Evolutionary conservation across 805 yeast species (phyloP).

Genomic region (Teunomyces barrocoloradensis): DNA sequence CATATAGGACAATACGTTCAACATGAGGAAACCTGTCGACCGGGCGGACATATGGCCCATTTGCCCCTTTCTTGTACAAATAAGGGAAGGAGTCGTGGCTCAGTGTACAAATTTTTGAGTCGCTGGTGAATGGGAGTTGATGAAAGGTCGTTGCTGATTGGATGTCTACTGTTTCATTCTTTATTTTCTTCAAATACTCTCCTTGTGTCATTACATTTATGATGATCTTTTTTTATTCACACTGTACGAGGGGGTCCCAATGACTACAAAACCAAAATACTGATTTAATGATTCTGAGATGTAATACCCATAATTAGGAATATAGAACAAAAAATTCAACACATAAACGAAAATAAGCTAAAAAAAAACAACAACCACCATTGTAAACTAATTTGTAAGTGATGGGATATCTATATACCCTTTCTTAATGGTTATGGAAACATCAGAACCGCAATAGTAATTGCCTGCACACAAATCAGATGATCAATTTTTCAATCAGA

Average conservation of each 20-base stretch:
- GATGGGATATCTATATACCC: background rate
- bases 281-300: constrained; percentile 54
- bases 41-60: constrained; percentile 50
- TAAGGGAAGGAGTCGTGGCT: constrained; percentile 45
- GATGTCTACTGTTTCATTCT: constrained; percentile 14
- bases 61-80: constrained; percentile 42
- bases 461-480: constrained; percentile 6
- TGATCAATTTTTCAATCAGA: constrained; percentile 6
- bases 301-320: background rate
- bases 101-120: constrained; percentile 52
- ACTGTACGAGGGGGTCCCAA: constrained; percentile 48
- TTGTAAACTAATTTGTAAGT: no score
- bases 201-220: constrained; percentile 20
- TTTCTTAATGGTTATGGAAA: background rate
- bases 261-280: constrained; percentile 43
- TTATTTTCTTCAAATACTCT: constrained; percentile 13
- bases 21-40: constrained; percentile 45
- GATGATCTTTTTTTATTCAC: constrained; percentile 53
- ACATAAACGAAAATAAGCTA: background rate
- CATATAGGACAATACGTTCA: constrained; percentile 8
- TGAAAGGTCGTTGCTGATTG: constrained; percentile 48
- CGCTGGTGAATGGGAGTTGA: constrained; percentile 48
- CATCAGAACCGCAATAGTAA: background rate
- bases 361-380: no score
- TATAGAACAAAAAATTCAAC: background rate